phyloP scores from a whole-genome alignment of 805 yeast genomes.

The Teunomyces tritomae region DNA sequence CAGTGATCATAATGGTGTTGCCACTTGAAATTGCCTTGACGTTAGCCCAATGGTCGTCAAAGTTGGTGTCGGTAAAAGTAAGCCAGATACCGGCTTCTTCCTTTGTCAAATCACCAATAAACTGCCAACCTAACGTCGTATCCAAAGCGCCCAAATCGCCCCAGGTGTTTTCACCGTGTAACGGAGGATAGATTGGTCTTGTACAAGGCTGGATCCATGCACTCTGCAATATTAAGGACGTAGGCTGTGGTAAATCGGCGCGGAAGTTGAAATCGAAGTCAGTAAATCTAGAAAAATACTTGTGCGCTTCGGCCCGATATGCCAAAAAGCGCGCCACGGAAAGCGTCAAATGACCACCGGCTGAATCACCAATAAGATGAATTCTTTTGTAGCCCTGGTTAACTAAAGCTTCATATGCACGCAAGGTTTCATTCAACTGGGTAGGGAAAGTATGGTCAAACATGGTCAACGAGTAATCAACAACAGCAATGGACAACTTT shows the following conservation, averaged over 20 bases:
- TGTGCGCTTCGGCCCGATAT: conserved; percentile 29
- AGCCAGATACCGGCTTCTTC: conserved; percentile 16
- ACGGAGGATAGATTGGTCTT: conserved; percentile 17
- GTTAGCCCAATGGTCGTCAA: conserved; percentile 23
- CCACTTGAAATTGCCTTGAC: conserved; percentile 23
- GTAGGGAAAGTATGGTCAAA: conserved; percentile 22
- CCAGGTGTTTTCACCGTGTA: conserved; percentile 19
- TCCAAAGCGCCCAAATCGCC: conserved; percentile 35
- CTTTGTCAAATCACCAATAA: conserved; percentile 19
- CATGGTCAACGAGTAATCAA: conserved; percentile 25
- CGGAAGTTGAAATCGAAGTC: conserved; percentile 17
- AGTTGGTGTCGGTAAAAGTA: conserved; percentile 22
- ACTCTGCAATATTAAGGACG: conserved; percentile 24
- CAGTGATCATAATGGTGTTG: conserved; percentile 23
- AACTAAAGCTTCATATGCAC: conserved; percentile 10
- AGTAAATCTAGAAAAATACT: conserved; percentile 19
- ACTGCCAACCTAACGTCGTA: conserved; percentile 31
- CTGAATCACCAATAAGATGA: conserved; percentile 20
- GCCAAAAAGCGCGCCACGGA: conserved; percentile 20
- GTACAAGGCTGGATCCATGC: conserved; percentile 38
- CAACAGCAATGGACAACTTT: conserved; percentile 16
- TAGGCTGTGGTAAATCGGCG: conserved; percentile 25
- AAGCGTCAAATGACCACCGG: conserved; percentile 16
- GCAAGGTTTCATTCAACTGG: conserved; percentile 21
- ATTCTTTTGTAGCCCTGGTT: conserved; percentile 16